Percentiles rank a stretch among this genome's conserved stretches.
Conservation (phyloP, 2,329 filamentous ascomycete genomes). For the Penicillium nordicum region DNA sequence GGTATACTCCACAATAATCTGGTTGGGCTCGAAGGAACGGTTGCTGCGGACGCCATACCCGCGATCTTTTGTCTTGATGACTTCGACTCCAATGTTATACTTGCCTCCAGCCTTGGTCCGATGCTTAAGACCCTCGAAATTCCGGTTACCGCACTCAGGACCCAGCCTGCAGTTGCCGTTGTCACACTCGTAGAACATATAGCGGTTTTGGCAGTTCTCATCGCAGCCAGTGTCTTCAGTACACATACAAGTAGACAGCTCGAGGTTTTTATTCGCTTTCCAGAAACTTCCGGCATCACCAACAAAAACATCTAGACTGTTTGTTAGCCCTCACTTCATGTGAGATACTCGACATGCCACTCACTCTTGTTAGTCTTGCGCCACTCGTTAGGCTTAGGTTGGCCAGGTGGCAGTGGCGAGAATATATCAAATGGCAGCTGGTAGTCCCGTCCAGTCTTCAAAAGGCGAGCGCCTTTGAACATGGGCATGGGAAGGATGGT, state of each 20-base stretch:
- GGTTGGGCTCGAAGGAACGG: slow-evolving; percentile 77
- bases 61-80: slow-evolving; percentile 82
- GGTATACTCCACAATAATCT: slow-evolving; percentile 98
- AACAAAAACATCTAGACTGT: slow-evolving; percentile 74
- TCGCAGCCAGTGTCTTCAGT: slow-evolving; percentile 74
- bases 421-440: slow-evolving; percentile 88
- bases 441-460: slow-evolving; percentile 75
- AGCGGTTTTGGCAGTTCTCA: slow-evolving; percentile 87
- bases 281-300: slow-evolving; percentile 76
- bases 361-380: slow-evolving; percentile 85
- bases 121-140: slow-evolving; percentile 74
- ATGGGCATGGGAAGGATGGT: slow-evolving; percentile 69
- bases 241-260: slow-evolving; percentile 77
- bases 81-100: slow-evolving; percentile 90
- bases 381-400: slow-evolving; percentile 92
- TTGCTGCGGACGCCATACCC: slow-evolving; percentile 91
- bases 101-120: slow-evolving; percentile 75
- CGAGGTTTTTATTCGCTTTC: slow-evolving; percentile 72
- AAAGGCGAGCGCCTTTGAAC: slow-evolving; percentile 67
- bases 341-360: slow-evolving; percentile 30
- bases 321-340: slow-evolving; percentile 29
- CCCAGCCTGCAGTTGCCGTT: slow-evolving; percentile 80
- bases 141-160: slow-evolving; percentile 78
- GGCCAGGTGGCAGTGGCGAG: slow-evolving; percentile 76
- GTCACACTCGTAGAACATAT: slow-evolving; percentile 97